Evolutionary conservation across 2,329 filamentous ascomycete genomes (phyloP), one percentile per base, ranked within the genome.

Genomic region (Cladorrhinum sp.): DNA sequence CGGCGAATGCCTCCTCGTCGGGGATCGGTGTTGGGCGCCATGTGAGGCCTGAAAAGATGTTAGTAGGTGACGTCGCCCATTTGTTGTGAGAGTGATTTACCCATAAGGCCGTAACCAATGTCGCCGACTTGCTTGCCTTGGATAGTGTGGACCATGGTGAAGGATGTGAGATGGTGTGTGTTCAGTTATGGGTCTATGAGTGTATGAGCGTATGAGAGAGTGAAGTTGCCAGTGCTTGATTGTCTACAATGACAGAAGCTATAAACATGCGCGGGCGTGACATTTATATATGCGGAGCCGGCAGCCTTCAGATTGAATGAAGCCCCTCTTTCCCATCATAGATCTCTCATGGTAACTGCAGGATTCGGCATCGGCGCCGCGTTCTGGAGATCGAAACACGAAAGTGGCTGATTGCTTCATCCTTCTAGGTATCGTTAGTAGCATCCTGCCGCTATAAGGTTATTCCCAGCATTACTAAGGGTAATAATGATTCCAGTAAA

Each of bases 61-160:
- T 24, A 58, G 25, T n/a, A 8, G 36, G 2, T 13, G 59, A 10
- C 12, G 23, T 9, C 10, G 20, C 29, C n/a, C 50, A 20, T 18
- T 23, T 20, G 12, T 36, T 25, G 25, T 18, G 25, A 45, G 18
- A 45, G 50, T 27, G 50, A 66, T 73, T 60, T 73, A 81, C 80
- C 76, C 81, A 85, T 83, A 41, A 84, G 75, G 64, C 83, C 82
- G 66, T 77, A 83, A 70, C 82, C 83, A 50, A 80, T 79, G 29
- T 73, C 68, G 57, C 81, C 80, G 54, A 85, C 73, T 67, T 76
- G 68, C 63, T 77, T 79, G 65, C 76, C 76, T 23, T 76, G 68
- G 59, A 80, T 62, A 12, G 60, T 69, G 23, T 71, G 66, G 54
- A 65, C 64, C 73, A 75, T 76, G 41, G 38, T 67, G 23, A 45